phyloP scores from a whole-genome alignment of 768 basidiomycete species.

The Hericium coralloides region DNA sequence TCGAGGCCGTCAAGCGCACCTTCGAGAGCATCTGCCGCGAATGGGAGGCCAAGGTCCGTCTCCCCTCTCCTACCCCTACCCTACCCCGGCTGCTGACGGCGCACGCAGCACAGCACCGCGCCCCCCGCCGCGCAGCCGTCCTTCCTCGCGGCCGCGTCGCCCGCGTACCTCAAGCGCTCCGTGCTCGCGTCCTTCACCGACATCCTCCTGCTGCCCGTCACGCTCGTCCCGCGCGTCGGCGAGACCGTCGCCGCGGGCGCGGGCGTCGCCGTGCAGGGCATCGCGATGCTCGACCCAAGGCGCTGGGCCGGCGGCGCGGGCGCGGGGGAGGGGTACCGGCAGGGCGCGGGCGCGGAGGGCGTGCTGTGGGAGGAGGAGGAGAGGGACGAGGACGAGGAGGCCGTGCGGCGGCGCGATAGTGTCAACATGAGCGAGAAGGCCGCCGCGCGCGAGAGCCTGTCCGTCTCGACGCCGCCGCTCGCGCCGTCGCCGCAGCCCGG shows the following conservation, averaged over 20 bases:
- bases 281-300: conserved; percentile 85
- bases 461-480: conserved; percentile 17
- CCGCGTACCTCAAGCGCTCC: conserved; percentile 85
- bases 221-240: conserved; percentile 80
- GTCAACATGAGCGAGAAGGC: background rate
- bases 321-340: conserved; percentile 7
- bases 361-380: conserved; percentile 11
- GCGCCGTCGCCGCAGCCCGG: background rate
- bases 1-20: conserved; percentile 65
- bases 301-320: conserved; percentile 53
- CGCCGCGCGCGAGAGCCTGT: conserved; percentile 7
- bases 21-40: conserved; percentile 68
- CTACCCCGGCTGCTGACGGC: too few relatives aligned
- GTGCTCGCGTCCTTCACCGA: conserved; percentile 89
- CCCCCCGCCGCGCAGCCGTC: conserved; percentile 3
- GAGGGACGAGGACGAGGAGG: conserved; percentile 25
- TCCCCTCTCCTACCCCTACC: too few relatives aligned
- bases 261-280: conserved; percentile 73
- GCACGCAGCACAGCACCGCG: background rate
- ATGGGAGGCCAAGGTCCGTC: conserved; percentile 70
- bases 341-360: conserved; percentile 9
- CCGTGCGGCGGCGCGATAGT: conserved; percentile 10
- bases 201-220: conserved; percentile 85
- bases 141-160: conserved; percentile 32
- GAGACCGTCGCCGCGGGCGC: conserved; percentile 62